Conservation (phyloP, 805 yeast species). For the Debaryomyces prosopidis region DNA sequence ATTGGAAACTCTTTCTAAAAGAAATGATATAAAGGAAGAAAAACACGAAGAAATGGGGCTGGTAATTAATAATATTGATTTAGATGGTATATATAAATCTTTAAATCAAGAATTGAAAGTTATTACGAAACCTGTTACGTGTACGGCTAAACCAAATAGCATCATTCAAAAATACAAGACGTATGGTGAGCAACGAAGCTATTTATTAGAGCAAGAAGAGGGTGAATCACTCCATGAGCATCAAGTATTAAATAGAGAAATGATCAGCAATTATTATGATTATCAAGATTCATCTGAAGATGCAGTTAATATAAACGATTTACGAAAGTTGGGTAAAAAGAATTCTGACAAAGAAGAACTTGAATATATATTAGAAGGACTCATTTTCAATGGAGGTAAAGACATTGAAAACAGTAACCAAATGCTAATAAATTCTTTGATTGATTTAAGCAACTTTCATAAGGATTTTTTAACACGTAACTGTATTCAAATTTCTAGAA, state of each 20-base stretch:
- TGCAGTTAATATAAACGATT: conserved; percentile 16
- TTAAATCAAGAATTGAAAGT: background rate
- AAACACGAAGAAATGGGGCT: background rate
- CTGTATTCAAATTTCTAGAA: background rate
- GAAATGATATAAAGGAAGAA: background rate
- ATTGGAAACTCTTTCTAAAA: background rate
- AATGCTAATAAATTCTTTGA: conserved; percentile 6
- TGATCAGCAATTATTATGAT: conserved; percentile 1
- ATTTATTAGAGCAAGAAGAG: conserved; percentile 8
- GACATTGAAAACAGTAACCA: conserved; percentile 6
- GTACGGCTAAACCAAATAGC: conserved; percentile 4
- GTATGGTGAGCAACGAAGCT: conserved; percentile 19
- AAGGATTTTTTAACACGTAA: background rate
- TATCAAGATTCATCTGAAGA: conserved; percentile 3
- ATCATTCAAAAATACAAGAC: conserved; percentile 3
- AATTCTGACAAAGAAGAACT: conserved; percentile 13
- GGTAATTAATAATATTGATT: background rate
- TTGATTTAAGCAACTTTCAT: conserved; percentile 6
- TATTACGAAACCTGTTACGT: conserved; percentile 13
- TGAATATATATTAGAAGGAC: conserved; percentile 17
- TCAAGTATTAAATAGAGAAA: background rate
- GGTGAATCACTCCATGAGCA: conserved; percentile 6
- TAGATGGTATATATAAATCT: background rate
- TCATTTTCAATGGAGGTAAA: conserved; percentile 8
- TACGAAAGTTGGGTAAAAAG: conserved; percentile 13